Evolutionary conservation across 2,329 filamentous ascomycete genomes (phyloP), one percentile per base, ranked within the genome.

Genomic region (Mariannaea sp.): DNA sequence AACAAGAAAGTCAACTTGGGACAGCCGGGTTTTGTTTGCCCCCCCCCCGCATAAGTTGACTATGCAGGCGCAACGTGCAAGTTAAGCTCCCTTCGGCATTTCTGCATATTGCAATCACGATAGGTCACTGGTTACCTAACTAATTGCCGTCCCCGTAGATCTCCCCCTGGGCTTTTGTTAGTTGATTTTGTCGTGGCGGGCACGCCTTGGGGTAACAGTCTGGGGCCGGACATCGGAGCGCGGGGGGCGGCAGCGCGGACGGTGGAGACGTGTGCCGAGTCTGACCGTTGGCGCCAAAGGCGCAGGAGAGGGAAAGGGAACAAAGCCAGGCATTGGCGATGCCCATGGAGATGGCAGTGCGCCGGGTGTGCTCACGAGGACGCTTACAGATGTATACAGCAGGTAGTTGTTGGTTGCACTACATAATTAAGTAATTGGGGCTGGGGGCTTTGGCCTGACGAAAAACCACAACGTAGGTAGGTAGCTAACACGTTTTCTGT

Each of bases 1-100:
- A 17, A 26, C 30, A 26, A 42, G 33, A 53, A 26, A 29, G 16
- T n/a, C 29, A 46, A 51, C 36, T 30, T 38, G 29, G 30, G 16
- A 19, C 30, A 7, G 17, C 7, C 17, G 30, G 52, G 52, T 55
- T 55, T 55, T 55, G 52, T 55, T 46, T 17, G 20, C 51, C 45
- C 45, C 40, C 16, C 19, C 3, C 3, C 30, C 20, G 45, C 39
- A 46, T 46, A 45, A n/a, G 19, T n/a, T 12, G 30, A 12, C 19
- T 24, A 17, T 24, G 2, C 29, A 22, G n/a, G 8, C 39, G 29
- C 14, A 35, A 35, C 19, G 19, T 13, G n/a, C n/a, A n/a, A n/a
- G n/a, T 44, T 22, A 32, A 45, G 42, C 29, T 10, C 30, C 8
- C 27, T 9, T 35, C 42, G 27, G 42, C 27, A 19, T 8, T 24